Percentiles rank a stretch among this genome's conserved stretches.
phyloP scores from a whole-genome alignment of 2,329 filamentous ascomycete genomes.

The Sporothrix pseudoabietina region DNA sequence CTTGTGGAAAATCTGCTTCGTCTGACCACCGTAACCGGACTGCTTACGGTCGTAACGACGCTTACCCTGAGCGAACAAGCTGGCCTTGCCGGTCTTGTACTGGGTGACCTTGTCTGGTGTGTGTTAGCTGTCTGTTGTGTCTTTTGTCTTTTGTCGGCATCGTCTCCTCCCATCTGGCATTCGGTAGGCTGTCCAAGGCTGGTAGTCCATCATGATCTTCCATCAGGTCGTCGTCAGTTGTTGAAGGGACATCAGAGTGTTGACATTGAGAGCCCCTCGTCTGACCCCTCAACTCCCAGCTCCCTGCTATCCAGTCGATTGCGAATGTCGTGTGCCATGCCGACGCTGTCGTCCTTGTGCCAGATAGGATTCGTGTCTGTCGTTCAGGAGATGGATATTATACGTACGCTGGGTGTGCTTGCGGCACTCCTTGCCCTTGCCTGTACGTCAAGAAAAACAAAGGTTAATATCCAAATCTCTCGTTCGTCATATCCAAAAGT shows the following conservation, averaged over 20 bases:
- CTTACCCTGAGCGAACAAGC: conserved; percentile 77
- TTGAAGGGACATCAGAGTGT: neutral
- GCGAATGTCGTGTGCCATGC: neutral
- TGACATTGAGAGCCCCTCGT: neutral
- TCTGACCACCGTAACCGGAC: conserved; percentile 99
- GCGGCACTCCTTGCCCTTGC: conserved; percentile 71
- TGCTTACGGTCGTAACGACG: conserved; percentile 91
- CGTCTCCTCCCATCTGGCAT: neutral
- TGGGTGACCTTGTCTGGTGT: conserved; percentile 73
- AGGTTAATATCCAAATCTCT: conserved; percentile 29
- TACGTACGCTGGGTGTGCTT: conserved; percentile 64
- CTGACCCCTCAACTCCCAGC: neutral
- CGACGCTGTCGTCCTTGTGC: neutral
- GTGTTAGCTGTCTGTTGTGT: conserved; percentile 4
- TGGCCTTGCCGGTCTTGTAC: conserved; percentile 61
- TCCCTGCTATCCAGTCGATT: neutral
- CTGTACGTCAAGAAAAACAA: conserved; percentile 57
- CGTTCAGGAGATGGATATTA: neutral
- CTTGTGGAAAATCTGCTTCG: conserved; percentile 99
- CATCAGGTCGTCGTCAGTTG: neutral
- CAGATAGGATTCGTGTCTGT: conserved; percentile 4
- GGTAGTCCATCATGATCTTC: neutral
- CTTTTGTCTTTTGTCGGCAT: neutral
- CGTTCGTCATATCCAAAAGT: neutral
- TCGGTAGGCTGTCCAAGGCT: neutral